Base-by-base conservation (phyloP, 352 stramenopile genomes). In the Phytophthora foliorum region DNA sequence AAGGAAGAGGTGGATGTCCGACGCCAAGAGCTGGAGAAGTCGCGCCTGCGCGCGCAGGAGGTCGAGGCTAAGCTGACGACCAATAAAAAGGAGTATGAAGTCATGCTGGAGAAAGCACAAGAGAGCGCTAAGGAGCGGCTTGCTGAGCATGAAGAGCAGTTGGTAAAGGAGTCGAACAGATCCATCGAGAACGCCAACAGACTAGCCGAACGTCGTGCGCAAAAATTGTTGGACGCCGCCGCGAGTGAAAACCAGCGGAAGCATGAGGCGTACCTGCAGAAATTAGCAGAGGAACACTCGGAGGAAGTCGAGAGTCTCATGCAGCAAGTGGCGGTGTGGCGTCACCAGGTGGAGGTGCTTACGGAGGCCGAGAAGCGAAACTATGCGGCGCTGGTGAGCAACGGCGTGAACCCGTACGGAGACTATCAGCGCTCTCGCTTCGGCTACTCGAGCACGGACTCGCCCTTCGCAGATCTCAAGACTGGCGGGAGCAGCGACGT, bases 301-400 rank as follows among this genome's bases (percentile, higher is more conserved):
- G 88, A 95, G 54, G 88, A 95, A 58, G 82, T 93, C 10, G 88
- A 95, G 58, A 90, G 85, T 61, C 58, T 95, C 6, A 88, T 81
- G 69, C 88, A 95, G 56, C 88, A 95, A 67, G 81, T 95, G 39
- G 82, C 81, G 0, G 82, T 95, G 57, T 95, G 88, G 88, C 82
- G 87, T 19, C 88, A 95, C 50, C 88, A 95, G 57, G 88, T 95
- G 10, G 88, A 95, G 66, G 88, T 95, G 38, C 57, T 95, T 3
- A 95, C 88, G 2, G 88, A 95, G 42, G 84, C 86, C 1, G 88
- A 95, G 64, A 90, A 89, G 69, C 85, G 88, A 25, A 92, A 91
- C 56, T 93, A 92, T 19, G 79, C 78, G 25, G 74, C 84, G 31
- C 75, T 90, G 65, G 72, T 89, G 44, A 80, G 82, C 70, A 85